Conservation (phyloP, 192 early-diverging fungal genomes). For the Physocladia obscura region DNA sequence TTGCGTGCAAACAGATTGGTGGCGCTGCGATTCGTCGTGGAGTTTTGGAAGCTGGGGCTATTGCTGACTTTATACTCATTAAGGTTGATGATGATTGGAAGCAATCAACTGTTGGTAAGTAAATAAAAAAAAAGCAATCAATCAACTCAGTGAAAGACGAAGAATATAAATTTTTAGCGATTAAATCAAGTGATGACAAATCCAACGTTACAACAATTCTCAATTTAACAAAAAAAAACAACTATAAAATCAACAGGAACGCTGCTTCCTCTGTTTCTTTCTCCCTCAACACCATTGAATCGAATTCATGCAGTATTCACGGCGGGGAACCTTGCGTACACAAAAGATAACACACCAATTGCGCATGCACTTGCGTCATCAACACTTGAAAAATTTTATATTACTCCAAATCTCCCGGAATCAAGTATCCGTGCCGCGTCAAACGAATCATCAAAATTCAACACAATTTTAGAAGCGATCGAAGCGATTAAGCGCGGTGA, state of each 20-base stretch:
- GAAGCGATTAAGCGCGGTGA: constrained; percentile 66
- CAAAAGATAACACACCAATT: constrained; percentile 11
- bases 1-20: constrained; percentile 12
- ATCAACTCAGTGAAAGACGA: not conserved
- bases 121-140: constrained; percentile 1
- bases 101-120: constrained; percentile 18
- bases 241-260: constrained; percentile 15
- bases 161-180: too few species aligned
- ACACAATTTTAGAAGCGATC: constrained; percentile 67
- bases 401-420: constrained; percentile 26
- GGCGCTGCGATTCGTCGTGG: constrained; percentile 1
- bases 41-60: not conserved
- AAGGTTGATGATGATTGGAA: constrained; percentile 28
- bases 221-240: too few species aligned
- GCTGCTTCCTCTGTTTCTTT: constrained; percentile 26
- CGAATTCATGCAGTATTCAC: constrained; percentile 34
- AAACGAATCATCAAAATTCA: constrained; percentile 46
- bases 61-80: constrained; percentile 32
- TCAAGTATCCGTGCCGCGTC: not conserved
- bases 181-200: not conserved
- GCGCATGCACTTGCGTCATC: constrained; percentile 23
- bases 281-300: not conserved
- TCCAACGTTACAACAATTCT: too few species aligned
- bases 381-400: constrained; percentile 35
- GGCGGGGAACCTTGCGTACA: constrained; percentile 23